Evolutionary conservation across 225 moss, liverwort and hornwort genomes (phyloP).

Genomic region (Lunularia cruciata): DNA sequence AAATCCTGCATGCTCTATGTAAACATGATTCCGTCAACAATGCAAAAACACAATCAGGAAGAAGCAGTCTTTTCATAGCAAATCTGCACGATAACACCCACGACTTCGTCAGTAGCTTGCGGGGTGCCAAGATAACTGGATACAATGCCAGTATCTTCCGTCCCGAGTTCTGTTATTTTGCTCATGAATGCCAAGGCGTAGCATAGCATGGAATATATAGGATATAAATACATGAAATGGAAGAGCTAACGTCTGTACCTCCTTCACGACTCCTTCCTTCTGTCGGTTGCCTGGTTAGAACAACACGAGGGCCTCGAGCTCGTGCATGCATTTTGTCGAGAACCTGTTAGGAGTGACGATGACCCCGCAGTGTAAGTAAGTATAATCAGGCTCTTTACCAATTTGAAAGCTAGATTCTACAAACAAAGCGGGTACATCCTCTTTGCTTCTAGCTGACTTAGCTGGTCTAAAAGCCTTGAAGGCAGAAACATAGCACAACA

Average conservation of each 20-base stretch:
- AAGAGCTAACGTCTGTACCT: no score
- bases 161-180: no score
- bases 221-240: background rate
- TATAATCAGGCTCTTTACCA: background rate
- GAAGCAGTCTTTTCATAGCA: no score
- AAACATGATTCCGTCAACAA: no score
- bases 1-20: no score
- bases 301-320: slow-evolving; percentile 92
- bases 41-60: background rate
- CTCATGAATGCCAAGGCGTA: no score
- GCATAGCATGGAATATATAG: background rate
- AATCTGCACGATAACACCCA: no score
- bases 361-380: slow-evolving; percentile 2
- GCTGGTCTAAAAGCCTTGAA: background rate
- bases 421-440: background rate
- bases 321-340: slow-evolving; percentile 99
- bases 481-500: background rate
- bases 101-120: no score
- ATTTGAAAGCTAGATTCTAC: background rate
- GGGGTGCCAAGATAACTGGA: no score
- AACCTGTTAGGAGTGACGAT: slow-evolving; percentile 45
- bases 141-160: no score
- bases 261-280: slow-evolving; percentile 99
- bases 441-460: no score
- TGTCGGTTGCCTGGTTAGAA: slow-evolving; percentile 94